Conservation (phyloP, 2,329 filamentous ascomycete genomes). For the Bipolaris bicolor region DNA sequence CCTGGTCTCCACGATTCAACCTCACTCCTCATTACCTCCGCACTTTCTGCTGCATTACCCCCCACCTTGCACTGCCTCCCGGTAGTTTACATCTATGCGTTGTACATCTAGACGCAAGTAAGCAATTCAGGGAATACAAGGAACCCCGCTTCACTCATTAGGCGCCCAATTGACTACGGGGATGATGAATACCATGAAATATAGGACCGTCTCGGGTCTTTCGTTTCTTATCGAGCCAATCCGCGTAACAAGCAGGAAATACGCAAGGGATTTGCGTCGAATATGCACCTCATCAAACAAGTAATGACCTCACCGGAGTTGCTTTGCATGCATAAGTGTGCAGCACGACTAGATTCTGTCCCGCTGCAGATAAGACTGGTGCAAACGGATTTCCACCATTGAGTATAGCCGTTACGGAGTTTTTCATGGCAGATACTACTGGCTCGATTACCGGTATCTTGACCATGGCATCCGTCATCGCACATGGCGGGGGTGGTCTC, state of each 20-base stretch:
- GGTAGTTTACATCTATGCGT: conserved; percentile 16
- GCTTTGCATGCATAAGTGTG: conserved; percentile 28
- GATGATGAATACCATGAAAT: not conserved
- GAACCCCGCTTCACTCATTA: not conserved
- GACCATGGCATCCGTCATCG: conserved; percentile 28
- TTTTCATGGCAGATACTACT: conserved; percentile 23
- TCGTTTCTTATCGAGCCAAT: conserved; percentile 18
- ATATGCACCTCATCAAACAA: conserved; percentile 24
- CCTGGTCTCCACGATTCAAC: conserved; percentile 26
- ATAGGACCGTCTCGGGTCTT: not conserved
- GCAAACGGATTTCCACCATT: conserved; percentile 18
- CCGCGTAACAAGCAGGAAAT: conserved; percentile 7
- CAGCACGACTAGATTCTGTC: conserved; percentile 14
- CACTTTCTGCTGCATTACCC: conserved; percentile 20
- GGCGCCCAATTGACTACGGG: conserved; percentile 14
- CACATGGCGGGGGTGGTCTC: conserved; percentile 35
- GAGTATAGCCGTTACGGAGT: conserved; percentile 35
- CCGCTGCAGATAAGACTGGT: conserved; percentile 38
- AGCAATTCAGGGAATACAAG: not conserved
- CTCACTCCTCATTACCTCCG: conserved; percentile 26
- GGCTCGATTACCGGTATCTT: conserved; percentile 19
- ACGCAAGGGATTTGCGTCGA: conserved; percentile 22
- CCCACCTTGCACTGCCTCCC: conserved; percentile 20
- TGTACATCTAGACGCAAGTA: conserved; percentile 3
- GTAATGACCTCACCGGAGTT: conserved; percentile 30